Evolutionary conservation across 257 asterid species (phyloP).

Genomic region (Mitragyna speciosa): DNA sequence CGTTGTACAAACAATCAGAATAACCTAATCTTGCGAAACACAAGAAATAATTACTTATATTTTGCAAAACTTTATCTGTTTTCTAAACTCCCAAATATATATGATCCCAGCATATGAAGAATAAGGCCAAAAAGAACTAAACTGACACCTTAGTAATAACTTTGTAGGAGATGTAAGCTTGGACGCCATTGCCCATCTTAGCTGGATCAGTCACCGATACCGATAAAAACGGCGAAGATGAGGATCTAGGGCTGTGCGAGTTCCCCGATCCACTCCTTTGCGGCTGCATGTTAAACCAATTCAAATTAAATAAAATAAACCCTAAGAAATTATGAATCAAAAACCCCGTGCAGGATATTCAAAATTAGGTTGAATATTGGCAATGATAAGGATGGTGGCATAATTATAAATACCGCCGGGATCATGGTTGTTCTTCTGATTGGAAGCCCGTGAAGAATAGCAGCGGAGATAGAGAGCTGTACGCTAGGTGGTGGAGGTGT

Average conservation of each 20-base stretch:
- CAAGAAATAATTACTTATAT: neutral
- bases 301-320: neutral
- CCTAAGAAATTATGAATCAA: neutral
- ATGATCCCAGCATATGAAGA: neutral
- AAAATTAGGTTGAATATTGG: neutral
- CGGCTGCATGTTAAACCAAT: constrained; percentile 25
- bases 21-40: neutral
- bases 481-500: neutral
- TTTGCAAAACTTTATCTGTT: neutral
- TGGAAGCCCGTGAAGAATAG: constrained; percentile 1
- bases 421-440: constrained; percentile 30
- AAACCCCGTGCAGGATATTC: neutral
- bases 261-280: constrained; percentile 75
- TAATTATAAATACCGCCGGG: constrained; percentile 33
- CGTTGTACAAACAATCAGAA: neutral
- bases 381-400: neutral
- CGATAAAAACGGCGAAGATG: constrained; percentile 66
- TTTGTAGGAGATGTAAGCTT: constrained; percentile 96
- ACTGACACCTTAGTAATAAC: constrained; percentile 79
- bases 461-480: neutral
- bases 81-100: neutral
- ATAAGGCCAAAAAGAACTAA: neutral
- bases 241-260: constrained; percentile 85
- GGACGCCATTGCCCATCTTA: constrained; percentile 98
- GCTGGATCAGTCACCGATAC: constrained; percentile 97